phyloP scores from a whole-genome alignment of 495 filamentous ascomycete genomes.

The Tuber borchii region DNA sequence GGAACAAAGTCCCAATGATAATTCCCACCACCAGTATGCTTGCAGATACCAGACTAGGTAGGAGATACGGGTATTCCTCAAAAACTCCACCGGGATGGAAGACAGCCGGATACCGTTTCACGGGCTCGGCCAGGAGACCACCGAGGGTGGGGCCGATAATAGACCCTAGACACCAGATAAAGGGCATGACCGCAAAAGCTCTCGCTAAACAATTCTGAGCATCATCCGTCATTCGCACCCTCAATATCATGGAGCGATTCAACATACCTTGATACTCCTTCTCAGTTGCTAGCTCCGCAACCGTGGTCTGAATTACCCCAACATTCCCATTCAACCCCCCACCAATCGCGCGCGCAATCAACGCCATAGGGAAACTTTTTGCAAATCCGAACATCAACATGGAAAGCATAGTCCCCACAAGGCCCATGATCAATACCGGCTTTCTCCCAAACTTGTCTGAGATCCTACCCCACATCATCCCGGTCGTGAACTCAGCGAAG shows the following conservation, averaged over 20 bases:
- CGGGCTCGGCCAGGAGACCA: conserved; percentile 80
- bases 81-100: conserved; percentile 71
- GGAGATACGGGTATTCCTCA: conserved; percentile 79
- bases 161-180: conserved; percentile 91
- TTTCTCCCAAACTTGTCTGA: conserved; percentile 91
- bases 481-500: conserved; percentile 86
- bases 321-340: conserved; percentile 92
- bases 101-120: conserved; percentile 66
- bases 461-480: conserved; percentile 84
- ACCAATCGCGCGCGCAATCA: conserved; percentile 81
- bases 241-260: background rate
- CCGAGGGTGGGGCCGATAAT: conserved; percentile 88
- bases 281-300: conserved; percentile 82
- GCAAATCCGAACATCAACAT: conserved; percentile 93
- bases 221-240: background rate
- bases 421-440: conserved; percentile 78
- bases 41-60: conserved; percentile 90
- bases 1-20: conserved; percentile 74
- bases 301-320: conserved; percentile 88
- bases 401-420: conserved; percentile 84
- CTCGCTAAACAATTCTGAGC: conserved; percentile 51
- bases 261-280: conserved; percentile 81
- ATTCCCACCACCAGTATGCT: conserved; percentile 70
- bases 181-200: conserved; percentile 94
- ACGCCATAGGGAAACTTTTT: conserved; percentile 69